A percentile compares a stretch with the other conserved stretches of the same genome.
Conservation (phyloP, 208 protist genomes). For the Sergeia podlipaevii region DNA sequence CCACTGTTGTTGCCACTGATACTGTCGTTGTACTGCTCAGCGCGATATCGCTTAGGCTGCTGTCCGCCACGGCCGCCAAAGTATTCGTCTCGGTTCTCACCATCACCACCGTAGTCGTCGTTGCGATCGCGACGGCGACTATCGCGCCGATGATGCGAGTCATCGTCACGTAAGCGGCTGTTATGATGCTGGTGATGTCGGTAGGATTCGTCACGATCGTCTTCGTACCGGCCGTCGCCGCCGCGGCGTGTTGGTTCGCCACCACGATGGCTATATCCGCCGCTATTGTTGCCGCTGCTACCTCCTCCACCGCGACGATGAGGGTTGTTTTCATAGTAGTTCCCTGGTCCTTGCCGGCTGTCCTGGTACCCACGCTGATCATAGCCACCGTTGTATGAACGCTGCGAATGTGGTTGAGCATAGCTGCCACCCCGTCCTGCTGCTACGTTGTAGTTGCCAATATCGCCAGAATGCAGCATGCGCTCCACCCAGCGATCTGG, state of each 20-base stretch:
- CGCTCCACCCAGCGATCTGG: constrained; percentile 54
- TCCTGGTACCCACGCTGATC: neutral
- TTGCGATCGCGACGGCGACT: constrained; percentile 4
- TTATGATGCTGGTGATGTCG: constrained; percentile 5
- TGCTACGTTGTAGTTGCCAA: too few species aligned
- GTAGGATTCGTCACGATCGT: neutral
- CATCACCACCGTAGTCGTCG: constrained; percentile 5
- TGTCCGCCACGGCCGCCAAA: constrained; percentile 4
- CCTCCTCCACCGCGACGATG: neutral
- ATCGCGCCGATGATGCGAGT: neutral
- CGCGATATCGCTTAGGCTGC: constrained; percentile 14
- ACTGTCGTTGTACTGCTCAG: neutral
- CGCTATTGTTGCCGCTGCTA: constrained; percentile 11
- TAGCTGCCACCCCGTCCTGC: too few species aligned
- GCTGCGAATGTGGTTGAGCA: too few species aligned
- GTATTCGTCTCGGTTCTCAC: neutral
- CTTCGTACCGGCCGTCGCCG: neutral
- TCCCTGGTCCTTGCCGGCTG: constrained; percentile 3
- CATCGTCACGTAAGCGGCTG: neutral
- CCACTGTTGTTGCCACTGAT: neutral
- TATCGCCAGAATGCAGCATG: too few species aligned
- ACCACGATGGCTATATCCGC: constrained; percentile 3
- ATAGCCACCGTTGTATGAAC: constrained; percentile 2
- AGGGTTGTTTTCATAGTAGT: neutral
- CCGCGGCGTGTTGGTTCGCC: neutral